These are phyloP conservation scores for Nyssa sinensis DNA, from an alignment of 148 eudicot genomes.

Conservation along the genomic window DNA sequence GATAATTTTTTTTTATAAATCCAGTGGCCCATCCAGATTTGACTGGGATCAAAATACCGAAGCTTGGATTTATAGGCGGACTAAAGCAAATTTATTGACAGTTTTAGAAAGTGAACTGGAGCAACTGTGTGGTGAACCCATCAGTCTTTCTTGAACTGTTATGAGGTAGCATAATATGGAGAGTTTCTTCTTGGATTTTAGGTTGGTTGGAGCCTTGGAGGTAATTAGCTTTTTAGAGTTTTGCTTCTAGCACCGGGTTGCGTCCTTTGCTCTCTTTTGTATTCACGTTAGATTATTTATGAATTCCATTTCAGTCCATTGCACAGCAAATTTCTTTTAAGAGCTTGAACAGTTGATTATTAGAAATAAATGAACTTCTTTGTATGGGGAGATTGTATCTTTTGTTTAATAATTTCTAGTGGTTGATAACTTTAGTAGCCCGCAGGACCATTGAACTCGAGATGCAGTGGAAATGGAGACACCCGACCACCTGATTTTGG, in stretches of 20 bases:
- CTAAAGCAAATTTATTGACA: constrained; percentile 35
- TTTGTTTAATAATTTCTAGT: too few relatives aligned
- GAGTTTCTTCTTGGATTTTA: background rate
- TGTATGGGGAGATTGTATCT: too few relatives aligned
- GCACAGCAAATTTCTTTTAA: too few relatives aligned
- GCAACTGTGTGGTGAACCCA: constrained; percentile 61
- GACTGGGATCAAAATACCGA: constrained; percentile 65
- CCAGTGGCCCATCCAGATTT: constrained; percentile 77
- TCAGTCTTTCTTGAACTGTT: constrained; percentile 45
- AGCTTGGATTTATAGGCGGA: constrained; percentile 73
- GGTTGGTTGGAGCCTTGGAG: too few relatives aligned
- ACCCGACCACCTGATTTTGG: too few relatives aligned
- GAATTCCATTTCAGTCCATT: constrained; percentile 6
- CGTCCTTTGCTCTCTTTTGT: background rate
- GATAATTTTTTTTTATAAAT: constrained; percentile 12
- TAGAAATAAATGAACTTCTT: too few relatives aligned
- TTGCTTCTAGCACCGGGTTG: background rate
- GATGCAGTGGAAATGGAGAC: too few relatives aligned
- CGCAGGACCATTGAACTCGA: too few relatives aligned
- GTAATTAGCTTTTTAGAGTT: background rate
- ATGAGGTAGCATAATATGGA: background rate
- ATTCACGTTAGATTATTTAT: constrained; percentile 1
- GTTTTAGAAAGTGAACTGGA: constrained; percentile 60
- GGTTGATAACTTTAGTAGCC: too few relatives aligned
- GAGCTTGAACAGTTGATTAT: too few relatives aligned